A percentile compares a stretch with the other conserved stretches of the same genome.
phyloP scores from a whole-genome alignment of 2,329 filamentous ascomycete species.

The Xylaria hypoxylon region DNA sequence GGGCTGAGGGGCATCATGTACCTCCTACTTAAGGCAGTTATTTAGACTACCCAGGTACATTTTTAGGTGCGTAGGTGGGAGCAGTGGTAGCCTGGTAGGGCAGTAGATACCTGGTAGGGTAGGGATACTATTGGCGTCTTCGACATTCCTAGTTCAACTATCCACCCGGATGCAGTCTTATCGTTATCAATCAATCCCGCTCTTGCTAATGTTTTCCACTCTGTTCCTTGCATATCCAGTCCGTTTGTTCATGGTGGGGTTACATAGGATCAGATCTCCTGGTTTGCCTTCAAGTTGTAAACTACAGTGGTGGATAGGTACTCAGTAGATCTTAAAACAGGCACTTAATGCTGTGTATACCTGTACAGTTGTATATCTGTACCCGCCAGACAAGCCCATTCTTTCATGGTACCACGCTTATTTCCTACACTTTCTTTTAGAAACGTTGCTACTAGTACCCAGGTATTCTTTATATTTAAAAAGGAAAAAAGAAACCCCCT shows the following conservation, averaged over 20 bases:
- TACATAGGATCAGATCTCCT: not conserved
- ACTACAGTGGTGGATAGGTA: too few relatives aligned
- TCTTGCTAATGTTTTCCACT: constrained; percentile 25
- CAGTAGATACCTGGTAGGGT: not conserved
- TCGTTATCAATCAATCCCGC: constrained; percentile 33
- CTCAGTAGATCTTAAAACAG: not conserved
- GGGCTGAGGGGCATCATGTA: constrained; percentile 35
- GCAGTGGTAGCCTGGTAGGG: not conserved
- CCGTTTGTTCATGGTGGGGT: constrained; percentile 21
- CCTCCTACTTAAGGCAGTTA: constrained; percentile 14
- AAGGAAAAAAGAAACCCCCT: not conserved
- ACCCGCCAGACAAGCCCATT: not conserved
- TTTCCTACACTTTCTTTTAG: not conserved
- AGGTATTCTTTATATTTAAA: not conserved
- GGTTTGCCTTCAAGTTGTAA: too few relatives aligned
- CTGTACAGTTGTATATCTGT: not conserved
- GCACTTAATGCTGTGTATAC: not conserved
- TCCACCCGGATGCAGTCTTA: constrained; percentile 32
- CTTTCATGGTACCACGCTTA: not conserved
- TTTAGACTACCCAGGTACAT: not conserved
- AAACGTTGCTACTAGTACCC: not conserved
- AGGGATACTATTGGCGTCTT: too few relatives aligned
- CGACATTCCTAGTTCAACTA: not conserved
- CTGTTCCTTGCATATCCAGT: constrained; percentile 32
- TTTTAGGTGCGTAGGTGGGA: too few relatives aligned